A percentile compares a stretch with the other conserved stretches of the same genome.
phyloP scores from a whole-genome alignment of 1,284 basidiomycete genomes.

The Trichosporon coremiiforme region DNA sequence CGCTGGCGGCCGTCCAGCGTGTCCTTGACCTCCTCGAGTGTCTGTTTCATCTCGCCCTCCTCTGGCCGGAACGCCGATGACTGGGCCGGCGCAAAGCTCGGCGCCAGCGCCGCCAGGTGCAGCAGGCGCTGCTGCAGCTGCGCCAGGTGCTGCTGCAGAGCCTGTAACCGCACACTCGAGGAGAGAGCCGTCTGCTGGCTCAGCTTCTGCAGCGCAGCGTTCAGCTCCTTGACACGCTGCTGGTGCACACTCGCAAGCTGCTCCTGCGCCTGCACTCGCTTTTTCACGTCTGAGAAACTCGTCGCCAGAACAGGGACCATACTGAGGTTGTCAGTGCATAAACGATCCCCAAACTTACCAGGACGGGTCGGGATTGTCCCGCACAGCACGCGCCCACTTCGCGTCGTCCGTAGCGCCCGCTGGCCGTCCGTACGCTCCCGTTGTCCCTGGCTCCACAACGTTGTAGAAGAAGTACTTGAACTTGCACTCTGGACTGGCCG shows the following conservation, averaged over 20 bases:
- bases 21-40: conserved; percentile 73
- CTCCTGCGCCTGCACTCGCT: conserved; percentile 76
- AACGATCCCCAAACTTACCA: conserved; percentile 61
- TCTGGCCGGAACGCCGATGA: conserved; percentile 77
- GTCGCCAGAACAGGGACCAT: conserved; percentile 79
- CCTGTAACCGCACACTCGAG: conserved; percentile 69
- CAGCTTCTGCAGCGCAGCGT: conserved; percentile 67
- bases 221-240: conserved; percentile 71
- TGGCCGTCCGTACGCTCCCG: conserved; percentile 72
- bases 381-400: conserved; percentile 75
- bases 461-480: conserved; percentile 91
- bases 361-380: conserved; percentile 79
- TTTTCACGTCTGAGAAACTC: conserved; percentile 79
- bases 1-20: conserved; percentile 64
- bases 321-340: conserved; percentile 55
- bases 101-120: conserved; percentile 71
- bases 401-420: conserved; percentile 71
- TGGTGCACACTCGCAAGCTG: conserved; percentile 70
- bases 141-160: conserved; percentile 68
- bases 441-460: conserved; percentile 72
- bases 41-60: conserved; percentile 70
- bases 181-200: conserved; percentile 68
- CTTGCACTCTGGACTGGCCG: conserved; percentile 68
- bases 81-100: conserved; percentile 74
- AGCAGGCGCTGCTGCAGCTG: conserved; percentile 75